Percentiles rank a stretch among this genome's conserved stretches.
phyloP scores from a whole-genome alignment of 352 stramenopile genomes.

The Aphanomyces euteiches region DNA sequence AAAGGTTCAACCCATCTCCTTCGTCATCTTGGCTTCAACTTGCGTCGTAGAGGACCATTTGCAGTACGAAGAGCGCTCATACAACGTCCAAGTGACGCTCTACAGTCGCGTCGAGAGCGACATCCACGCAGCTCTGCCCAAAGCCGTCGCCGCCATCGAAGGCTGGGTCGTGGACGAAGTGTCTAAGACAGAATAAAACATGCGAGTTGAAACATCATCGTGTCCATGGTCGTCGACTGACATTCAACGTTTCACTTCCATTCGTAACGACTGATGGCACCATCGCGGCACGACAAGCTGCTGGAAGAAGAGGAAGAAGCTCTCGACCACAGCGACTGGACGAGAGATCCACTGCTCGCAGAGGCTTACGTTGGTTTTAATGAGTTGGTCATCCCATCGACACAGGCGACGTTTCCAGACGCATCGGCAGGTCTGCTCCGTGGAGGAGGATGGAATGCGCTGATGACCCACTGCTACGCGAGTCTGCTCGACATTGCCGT shows the following conservation, averaged over 20 bases:
- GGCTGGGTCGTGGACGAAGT: conserved; percentile 22
- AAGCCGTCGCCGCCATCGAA: conserved; percentile 16
- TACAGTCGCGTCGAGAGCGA: conserved; percentile 18
- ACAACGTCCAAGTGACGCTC: conserved; percentile 29
- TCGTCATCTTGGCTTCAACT: too few relatives aligned
- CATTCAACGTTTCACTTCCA: neutral
- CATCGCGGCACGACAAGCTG: neutral
- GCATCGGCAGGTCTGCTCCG: neutral
- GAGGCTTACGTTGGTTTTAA: conserved; percentile 1
- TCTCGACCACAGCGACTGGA: conserved; percentile 21
- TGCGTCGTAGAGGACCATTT: conserved; percentile 12
- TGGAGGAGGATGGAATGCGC: too few relatives aligned
- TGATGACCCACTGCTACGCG: conserved; percentile 38
- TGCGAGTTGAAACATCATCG: neutral
- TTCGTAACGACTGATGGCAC: neutral
- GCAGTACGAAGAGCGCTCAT: conserved; percentile 6
- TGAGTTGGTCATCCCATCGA: conserved; percentile 12
- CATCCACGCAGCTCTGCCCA: conserved; percentile 14
- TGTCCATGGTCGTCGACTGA: neutral
- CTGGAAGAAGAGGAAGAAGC: neutral
- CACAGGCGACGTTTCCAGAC: conserved; percentile 9
- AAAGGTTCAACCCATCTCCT: conserved; percentile 23
- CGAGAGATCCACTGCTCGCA: neutral
- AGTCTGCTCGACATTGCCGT: conserved; percentile 71
- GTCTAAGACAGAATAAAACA: neutral